Evolutionary conservation across 2,329 filamentous ascomycete genomes (phyloP).

Genomic region (Aspergillus fijiensis): DNA sequence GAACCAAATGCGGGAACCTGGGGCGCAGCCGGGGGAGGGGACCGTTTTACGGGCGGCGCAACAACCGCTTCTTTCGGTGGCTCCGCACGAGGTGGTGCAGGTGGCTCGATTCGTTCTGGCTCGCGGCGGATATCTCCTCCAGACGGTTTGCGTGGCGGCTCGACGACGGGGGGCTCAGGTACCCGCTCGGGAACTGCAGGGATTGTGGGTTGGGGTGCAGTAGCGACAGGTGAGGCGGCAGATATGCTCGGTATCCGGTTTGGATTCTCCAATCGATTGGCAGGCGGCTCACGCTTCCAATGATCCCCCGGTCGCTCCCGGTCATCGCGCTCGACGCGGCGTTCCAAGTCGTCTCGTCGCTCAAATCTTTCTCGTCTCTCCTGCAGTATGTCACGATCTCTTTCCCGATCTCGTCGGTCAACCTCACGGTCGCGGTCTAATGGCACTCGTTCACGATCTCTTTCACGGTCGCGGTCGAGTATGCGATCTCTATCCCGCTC

Average conservation of each 20-base stretch:
- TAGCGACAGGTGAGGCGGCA: conserved; percentile 19
- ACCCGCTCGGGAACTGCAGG: conserved; percentile 23
- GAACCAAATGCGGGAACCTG: conserved; percentile 46
- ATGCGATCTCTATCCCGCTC: conserved; percentile 32
- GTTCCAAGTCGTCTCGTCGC: conserved; percentile 32
- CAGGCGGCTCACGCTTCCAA: conserved; percentile 44
- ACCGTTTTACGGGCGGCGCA: conserved; percentile 27
- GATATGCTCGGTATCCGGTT: conserved; percentile 26
- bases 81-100: conserved; percentile 26
- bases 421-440: conserved; percentile 4
- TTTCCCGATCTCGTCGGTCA: conserved; percentile 34
- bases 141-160: conserved; percentile 28
- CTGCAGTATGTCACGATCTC: conserved; percentile 18
- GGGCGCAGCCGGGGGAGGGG: conserved; percentile 41
- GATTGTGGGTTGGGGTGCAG: conserved; percentile 11
- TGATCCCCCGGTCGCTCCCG: conserved; percentile 34
- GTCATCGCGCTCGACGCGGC: conserved; percentile 32
- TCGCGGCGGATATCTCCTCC: conserved; percentile 35
- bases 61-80: conserved; percentile 25
- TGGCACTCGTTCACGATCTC: conserved; percentile 27
- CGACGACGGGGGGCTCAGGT: conserved; percentile 25
- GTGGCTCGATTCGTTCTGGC: conserved; percentile 28
- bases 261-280: conserved; percentile 31
- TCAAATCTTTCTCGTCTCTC: conserved; percentile 32
- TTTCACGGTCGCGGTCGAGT: conserved; percentile 28